Evolutionary conservation across 2,329 filamentous ascomycete species (phyloP).

Genomic region (Trichoderma oligosporum): DNA sequence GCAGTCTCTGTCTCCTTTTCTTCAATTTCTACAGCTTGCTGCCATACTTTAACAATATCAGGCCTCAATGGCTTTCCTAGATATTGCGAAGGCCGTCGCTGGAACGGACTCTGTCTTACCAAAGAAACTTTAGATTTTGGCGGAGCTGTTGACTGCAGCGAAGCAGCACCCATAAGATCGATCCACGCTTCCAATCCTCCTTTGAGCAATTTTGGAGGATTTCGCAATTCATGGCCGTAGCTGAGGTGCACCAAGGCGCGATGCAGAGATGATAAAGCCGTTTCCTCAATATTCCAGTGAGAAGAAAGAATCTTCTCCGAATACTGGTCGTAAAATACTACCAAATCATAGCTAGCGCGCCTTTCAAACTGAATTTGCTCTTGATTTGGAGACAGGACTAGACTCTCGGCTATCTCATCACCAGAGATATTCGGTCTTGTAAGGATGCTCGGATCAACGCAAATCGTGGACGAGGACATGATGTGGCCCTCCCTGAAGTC

Average conservation of each 20-base stretch:
- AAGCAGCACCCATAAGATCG: conserved; percentile 70
- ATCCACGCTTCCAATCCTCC: conserved; percentile 87
- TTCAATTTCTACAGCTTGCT: conserved; percentile 69
- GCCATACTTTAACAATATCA: conserved; percentile 78
- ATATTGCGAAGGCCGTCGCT: conserved; percentile 37
- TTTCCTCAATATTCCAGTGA: conserved; percentile 39
- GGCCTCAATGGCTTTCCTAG: conserved; percentile 66
- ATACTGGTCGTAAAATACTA: conserved; percentile 85
- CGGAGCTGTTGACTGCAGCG: conserved; percentile 45
- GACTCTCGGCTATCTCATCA: conserved; percentile 60
- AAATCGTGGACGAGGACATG: conserved; percentile 76
- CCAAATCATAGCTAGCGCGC: conserved; percentile 72
- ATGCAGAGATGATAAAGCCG: conserved; percentile 66
- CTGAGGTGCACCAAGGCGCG: conserved; percentile 83
- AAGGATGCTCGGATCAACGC: conserved; percentile 76
- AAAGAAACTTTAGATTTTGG: conserved; percentile 6
- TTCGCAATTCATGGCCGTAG: conserved; percentile 68
- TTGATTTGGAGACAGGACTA: conserved; percentile 66
- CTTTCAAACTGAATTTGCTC: conserved; percentile 72
- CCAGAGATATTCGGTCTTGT: conserved; percentile 64
- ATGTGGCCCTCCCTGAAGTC: conserved; percentile 89
- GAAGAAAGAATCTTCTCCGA: conserved; percentile 48
- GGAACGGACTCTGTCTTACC: conserved; percentile 2
- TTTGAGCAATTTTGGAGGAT: conserved; percentile 69
- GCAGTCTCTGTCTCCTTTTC: conserved; percentile 37